Evolutionary conservation across 1,284 basidiomycete species (phyloP).

Genomic region (Trichosporon sp.): DNA sequence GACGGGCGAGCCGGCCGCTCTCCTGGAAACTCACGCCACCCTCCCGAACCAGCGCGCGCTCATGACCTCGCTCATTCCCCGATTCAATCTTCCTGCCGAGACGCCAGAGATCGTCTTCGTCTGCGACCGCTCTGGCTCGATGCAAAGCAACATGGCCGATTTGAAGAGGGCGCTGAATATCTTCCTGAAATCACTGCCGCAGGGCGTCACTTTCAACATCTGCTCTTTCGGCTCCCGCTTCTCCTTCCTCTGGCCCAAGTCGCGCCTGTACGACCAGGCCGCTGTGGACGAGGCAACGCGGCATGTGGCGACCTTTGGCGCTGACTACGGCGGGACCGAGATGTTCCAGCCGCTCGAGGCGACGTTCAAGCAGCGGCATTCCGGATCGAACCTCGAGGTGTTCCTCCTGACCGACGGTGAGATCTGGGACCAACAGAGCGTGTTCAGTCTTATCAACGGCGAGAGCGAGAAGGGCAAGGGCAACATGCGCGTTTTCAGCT

Average conservation of each 20-base stretch:
- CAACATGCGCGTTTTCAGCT: constrained; percentile 25
- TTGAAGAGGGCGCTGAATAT: constrained; percentile 18
- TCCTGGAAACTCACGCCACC: constrained; percentile 21
- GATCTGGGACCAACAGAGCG: constrained; percentile 24
- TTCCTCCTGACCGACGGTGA: constrained; percentile 37
- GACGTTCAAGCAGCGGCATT: constrained; percentile 20
- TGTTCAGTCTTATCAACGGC: constrained; percentile 15
- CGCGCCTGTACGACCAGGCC: constrained; percentile 9
- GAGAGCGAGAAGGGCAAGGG: constrained; percentile 7
- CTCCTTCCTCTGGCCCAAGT: constrained; percentile 15
- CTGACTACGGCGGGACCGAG: constrained; percentile 31
- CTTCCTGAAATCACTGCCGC: constrained; percentile 27
- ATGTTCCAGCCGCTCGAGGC: constrained; percentile 22
- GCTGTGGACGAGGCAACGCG: constrained; percentile 21
- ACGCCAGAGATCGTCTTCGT: constrained; percentile 30
- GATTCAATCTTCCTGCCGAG: constrained; percentile 8
- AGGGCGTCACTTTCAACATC: constrained; percentile 28
- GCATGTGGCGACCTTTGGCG: constrained; percentile 20
- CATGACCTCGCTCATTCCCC: constrained; percentile 17
- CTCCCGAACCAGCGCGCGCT: constrained; percentile 11
- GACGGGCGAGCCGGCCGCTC: constrained; percentile 22
- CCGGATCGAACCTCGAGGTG: constrained; percentile 23
- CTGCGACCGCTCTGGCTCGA: constrained; percentile 30
- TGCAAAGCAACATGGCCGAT: constrained; percentile 22
- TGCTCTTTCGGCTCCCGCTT: constrained; percentile 22